Conservation (phyloP, 768 basidiomycete species). For the Mycena crocata region DNA sequence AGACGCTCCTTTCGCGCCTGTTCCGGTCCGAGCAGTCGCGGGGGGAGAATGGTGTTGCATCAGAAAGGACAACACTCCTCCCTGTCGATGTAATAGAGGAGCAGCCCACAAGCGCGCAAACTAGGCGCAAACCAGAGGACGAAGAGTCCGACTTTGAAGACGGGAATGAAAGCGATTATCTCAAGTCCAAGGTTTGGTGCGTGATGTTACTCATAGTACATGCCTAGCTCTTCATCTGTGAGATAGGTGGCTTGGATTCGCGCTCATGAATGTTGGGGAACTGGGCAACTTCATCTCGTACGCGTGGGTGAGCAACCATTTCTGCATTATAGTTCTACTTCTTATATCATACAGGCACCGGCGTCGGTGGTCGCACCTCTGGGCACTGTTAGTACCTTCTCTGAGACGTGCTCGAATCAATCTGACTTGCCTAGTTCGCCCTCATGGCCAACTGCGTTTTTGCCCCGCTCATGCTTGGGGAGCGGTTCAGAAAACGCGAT, state of each 20-base stretch:
- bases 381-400: constrained; percentile 77
- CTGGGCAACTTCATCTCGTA: constrained; percentile 91
- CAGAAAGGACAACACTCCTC: constrained; percentile 40
- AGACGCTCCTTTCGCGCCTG: constrained; percentile 49
- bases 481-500: constrained; percentile 88
- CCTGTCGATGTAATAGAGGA: constrained; percentile 58
- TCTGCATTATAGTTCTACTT: too few species aligned
- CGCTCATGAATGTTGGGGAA: constrained; percentile 93
- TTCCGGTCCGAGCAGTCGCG: constrained; percentile 42
- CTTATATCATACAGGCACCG: too few species aligned
- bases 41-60: constrained; percentile 19
- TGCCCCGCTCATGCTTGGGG: constrained; percentile 85
- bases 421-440: constrained; percentile 68
- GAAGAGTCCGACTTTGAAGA: constrained; percentile 37
- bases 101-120: constrained; percentile 40
- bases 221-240: constrained; percentile 14
- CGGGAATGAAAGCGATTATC: constrained; percentile 77
- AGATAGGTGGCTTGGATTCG: constrained; percentile 88
- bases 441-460: constrained; percentile 96
- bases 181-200: constrained; percentile 88
- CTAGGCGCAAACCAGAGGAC: constrained; percentile 36
- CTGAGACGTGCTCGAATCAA: constrained; percentile 14
- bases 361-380: constrained; percentile 95
- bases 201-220: constrained; percentile 32
- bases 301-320: too few species aligned